Base-by-base conservation (phyloP, 1,284 basidiomycete species). In the Phlebopus sp. region DNA sequence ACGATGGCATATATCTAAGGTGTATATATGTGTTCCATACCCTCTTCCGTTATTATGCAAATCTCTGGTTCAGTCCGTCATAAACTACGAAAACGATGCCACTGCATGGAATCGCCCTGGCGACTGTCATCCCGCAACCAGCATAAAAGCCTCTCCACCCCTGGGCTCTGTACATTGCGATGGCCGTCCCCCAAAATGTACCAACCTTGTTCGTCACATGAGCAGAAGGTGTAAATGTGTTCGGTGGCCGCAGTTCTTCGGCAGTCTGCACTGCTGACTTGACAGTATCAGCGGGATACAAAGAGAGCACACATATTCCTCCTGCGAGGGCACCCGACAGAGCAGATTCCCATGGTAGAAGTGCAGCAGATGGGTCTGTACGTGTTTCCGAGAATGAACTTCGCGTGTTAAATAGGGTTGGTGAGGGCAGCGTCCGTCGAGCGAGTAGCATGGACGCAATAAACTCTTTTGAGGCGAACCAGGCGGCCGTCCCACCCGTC, bases 241-340 rank as follows among this genome's bases (percentile, higher is more conserved):
- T 42, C 11, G 45, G 31, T 8, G 78, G 80, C 13, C 84, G 72
- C 47, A 94, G 74, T 68, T 95, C 91, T 47, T 85, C 85, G 59
- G 84, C 84, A 0, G 92, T 96, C 72, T 96, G 93, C 67, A 95
- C 88, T 27, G 87, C 81, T 51, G 84, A 89, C 70, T 96, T 96
- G 60, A 95, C 83, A 21, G 84, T 85, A 69, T 96, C 92, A 14
- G 91, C 92, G 2, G 90, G 90, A 73, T 92, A 93, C 46, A 88
- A 69, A 18, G 81, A 78, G 53, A 91, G 71, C 59, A 91, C 92
- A 74, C 91, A 95, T 54, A 81, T 74, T 7, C 90, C 81, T 2
- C 92, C 92, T 3, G 90, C 90, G 47, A 79, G 74, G 8, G 90
- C 92, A 17, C 91, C 92, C 5, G 86, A 78, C 1, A 84, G 57